Conservation (phyloP, 2,329 filamentous ascomycete genomes). For the Metarhizium sp. region DNA sequence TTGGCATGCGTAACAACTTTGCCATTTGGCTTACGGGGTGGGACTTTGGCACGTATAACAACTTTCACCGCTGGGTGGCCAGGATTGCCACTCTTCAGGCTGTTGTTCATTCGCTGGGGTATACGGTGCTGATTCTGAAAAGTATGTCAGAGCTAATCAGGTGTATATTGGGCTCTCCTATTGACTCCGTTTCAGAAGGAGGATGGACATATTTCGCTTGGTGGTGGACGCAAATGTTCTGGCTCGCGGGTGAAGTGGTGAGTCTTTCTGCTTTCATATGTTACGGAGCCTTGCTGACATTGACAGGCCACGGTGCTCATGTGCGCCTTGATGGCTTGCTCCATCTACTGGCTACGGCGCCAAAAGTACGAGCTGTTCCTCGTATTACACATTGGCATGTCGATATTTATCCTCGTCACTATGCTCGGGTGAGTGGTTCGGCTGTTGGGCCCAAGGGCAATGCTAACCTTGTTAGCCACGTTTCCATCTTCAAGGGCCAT, state of each 20-base stretch:
- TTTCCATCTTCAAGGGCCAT: conserved; percentile 40
- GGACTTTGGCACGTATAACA: conserved; percentile 57
- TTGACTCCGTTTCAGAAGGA: conserved; percentile 20
- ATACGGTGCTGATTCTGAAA: conserved; percentile 35
- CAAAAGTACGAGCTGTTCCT: conserved; percentile 44
- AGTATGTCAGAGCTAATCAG: conserved; percentile 14
- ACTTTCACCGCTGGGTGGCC: conserved; percentile 59
- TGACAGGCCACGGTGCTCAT: conserved; percentile 32
- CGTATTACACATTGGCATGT: conserved; percentile 40
- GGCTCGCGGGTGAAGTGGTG: conserved; percentile 39
- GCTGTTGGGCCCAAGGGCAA: background rate
- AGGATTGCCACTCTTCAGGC: conserved; percentile 53
- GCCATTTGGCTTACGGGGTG: conserved; percentile 60
- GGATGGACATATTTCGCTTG: conserved; percentile 24
- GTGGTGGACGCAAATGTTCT: conserved; percentile 36
- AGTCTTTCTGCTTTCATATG: background rate
- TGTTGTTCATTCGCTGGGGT: conserved; percentile 52
- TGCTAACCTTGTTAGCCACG: conserved; percentile 26
- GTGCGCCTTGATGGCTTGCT: conserved; percentile 36
- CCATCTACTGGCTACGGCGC: conserved; percentile 40
- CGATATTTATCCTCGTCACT: conserved; percentile 37
- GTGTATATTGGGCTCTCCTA: background rate
- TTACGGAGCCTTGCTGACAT: background rate
- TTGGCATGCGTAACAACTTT: conserved; percentile 57
- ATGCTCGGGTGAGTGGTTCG: conserved; percentile 38